These are phyloP conservation scores for Dictyostelium brefeldianum DNA, from an alignment of 78 protist genomes.

Conservation along the genomic window DNA sequence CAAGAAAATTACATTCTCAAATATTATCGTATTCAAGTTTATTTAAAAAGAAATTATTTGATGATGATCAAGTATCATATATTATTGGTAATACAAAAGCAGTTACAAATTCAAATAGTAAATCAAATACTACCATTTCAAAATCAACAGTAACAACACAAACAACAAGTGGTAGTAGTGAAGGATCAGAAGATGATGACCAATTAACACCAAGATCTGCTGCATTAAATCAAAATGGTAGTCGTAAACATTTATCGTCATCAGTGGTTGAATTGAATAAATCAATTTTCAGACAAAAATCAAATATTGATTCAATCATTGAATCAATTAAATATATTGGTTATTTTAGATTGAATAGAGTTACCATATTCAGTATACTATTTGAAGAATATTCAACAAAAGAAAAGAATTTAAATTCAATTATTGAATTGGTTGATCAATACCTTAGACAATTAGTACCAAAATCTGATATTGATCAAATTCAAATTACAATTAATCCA, in stretches of 20 bases:
- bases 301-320: background rate
- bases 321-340: slow-evolving; percentile 21
- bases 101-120: background rate
- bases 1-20: background rate
- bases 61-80: background rate
- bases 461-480: background rate
- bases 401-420: background rate
- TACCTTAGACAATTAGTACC: slow-evolving; percentile 6
- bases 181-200: background rate
- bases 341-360: slow-evolving; percentile 19
- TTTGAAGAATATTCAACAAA: slow-evolving; percentile 19
- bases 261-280: background rate
- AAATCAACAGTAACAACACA: too few species aligned
- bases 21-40: background rate
- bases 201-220: too few species aligned
- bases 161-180: slow-evolving; percentile 28
- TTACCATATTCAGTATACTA: background rate
- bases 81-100: background rate
- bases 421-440: background rate
- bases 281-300: background rate
- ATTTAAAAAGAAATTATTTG: background rate
- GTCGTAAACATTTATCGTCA: background rate
- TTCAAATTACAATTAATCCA: background rate
- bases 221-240: too few species aligned
- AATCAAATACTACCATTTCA: background rate